Conservation (phyloP, 495 filamentous ascomycete species). For the Penicillium daleae region DNA sequence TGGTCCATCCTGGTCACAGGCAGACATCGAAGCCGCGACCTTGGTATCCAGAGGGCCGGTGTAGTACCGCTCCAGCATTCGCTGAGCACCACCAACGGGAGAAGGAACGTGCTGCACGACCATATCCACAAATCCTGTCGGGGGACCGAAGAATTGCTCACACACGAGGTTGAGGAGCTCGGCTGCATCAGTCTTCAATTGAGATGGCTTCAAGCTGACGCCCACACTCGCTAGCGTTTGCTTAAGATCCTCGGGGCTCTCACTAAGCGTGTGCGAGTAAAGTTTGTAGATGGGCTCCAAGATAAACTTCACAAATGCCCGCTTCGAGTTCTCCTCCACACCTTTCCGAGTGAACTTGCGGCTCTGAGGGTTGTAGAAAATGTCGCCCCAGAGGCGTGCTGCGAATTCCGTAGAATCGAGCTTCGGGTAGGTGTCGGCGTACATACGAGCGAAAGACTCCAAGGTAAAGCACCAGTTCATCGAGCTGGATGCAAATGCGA, state of each 20-base stretch:
- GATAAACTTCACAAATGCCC: conserved; percentile 92
- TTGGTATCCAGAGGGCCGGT: conserved; percentile 93
- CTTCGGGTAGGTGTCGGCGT: conserved; percentile 82
- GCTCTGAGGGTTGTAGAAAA: conserved; percentile 90
- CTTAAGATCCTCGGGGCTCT: conserved; percentile 85
- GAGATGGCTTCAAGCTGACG: conserved; percentile 85
- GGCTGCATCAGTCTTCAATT: conserved; percentile 87
- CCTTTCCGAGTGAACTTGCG: conserved; percentile 89
- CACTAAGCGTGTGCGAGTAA: conserved; percentile 92
- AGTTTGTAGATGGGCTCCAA: conserved; percentile 97
- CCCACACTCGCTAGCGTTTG: conserved; percentile 77
- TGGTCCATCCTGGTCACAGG: conserved; percentile 87
- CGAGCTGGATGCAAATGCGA: conserved; percentile 86
- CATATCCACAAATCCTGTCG: conserved; percentile 95
- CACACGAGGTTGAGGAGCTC: conserved; percentile 88
- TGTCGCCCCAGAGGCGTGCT: conserved; percentile 87
- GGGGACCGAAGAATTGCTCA: conserved; percentile 91
- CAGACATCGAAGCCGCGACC: conserved; percentile 75
- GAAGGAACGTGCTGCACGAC: conserved; percentile 88
- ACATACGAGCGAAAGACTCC: conserved; percentile 93
- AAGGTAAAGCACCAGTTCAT: conserved; percentile 98
- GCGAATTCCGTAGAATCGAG: conserved; percentile 81
- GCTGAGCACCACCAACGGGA: conserved; percentile 75
- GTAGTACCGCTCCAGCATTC: conserved; percentile 82
- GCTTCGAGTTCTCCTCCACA: conserved; percentile 76